These are phyloP conservation scores for Phytopythium oedochilum DNA, from an alignment of 352 stramenopile genomes.

Conservation along the genomic window DNA sequence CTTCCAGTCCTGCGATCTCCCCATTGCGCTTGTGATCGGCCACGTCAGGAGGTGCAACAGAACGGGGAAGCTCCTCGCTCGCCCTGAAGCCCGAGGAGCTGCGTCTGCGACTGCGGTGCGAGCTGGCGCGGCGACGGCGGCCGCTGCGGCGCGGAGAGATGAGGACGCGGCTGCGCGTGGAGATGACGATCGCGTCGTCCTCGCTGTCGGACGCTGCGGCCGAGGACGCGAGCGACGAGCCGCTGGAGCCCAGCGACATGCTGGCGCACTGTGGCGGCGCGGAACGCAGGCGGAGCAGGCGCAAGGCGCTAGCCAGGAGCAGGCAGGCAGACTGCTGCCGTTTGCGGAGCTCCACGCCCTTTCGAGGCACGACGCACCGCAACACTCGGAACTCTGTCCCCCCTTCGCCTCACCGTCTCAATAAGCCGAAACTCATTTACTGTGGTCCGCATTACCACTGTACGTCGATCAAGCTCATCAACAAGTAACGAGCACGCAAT, in stretches of 20 bases:
- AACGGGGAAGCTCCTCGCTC: background rate
- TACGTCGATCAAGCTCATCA: too few species aligned
- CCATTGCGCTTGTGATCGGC: background rate
- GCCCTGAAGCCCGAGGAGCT: background rate
- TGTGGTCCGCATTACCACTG: too few species aligned
- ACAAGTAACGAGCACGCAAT: too few species aligned
- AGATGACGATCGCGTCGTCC: constrained; percentile 47
- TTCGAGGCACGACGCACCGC: background rate
- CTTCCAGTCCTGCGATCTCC: background rate
- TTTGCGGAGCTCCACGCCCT: background rate
- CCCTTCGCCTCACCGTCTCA: too few species aligned
- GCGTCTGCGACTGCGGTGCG: constrained; percentile 1
- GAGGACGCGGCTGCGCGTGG: constrained; percentile 49
- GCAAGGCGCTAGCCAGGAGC: background rate
- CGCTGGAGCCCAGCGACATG: background rate
- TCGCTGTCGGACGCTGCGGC: constrained; percentile 16
- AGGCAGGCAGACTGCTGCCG: background rate
- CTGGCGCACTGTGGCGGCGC: too few species aligned
- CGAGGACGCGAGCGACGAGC: background rate
- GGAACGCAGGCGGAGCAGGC: background rate
- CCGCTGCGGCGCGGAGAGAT: constrained; percentile 42
- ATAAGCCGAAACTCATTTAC: too few species aligned
- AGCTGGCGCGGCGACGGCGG: constrained; percentile 12
- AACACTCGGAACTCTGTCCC: too few species aligned
- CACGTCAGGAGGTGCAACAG: background rate